Evolutionary conservation across 164 flowering plant species (phyloP), one percentile per base, ranked within the genome.

Genomic region (Hamamelis virginiana): DNA sequence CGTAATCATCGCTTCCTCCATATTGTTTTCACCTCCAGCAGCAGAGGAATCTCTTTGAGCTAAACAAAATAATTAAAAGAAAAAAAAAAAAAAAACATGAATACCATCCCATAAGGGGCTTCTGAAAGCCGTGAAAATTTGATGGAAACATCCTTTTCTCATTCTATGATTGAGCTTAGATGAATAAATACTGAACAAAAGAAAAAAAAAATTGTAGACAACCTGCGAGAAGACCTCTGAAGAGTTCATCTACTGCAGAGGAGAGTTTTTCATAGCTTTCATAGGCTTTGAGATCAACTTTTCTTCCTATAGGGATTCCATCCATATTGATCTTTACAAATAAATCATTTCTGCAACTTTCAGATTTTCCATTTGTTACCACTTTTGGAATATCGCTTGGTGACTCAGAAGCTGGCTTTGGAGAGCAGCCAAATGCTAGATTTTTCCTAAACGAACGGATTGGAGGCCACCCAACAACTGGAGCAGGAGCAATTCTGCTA

Each of bases 401-500:
- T 44, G 67, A 10, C 8, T 67, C 69, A 19, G 71, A 22, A n/a
- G 9, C 48, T 19, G 72, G 38, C 62, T 80, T 77, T 22, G 70
- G 58, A 58, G 72, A 59, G 55, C 46, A 66, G 60, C 68, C 61
- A 52, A 26, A 50, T 1, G 66, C 72, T 26, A 81, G 64, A 53
- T 81, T 81, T 64, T 78, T 81, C 80, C 81, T 73, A 56, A 61
- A 81, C 45, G 84, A 73, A 1, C 81, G 69, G 25, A 81, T 25
- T 33, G 84, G 84, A 23, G 84, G 84, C 84, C 84, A 81, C 28
- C 84, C 84, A 45, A 81, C 80, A 0, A 78, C 80, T 10, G 77
- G 63, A 26, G 75, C 75, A 21, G 59, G 69, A 27, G 74, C 78
- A 64, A 67, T 55, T 67, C 66, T 66, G 50, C 33, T 46, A 8